A percentile compares a stretch with the other conserved stretches of the same genome.
Conservation (phyloP, 495 filamentous ascomycete species). For the Evansstolkia leycettana region DNA sequence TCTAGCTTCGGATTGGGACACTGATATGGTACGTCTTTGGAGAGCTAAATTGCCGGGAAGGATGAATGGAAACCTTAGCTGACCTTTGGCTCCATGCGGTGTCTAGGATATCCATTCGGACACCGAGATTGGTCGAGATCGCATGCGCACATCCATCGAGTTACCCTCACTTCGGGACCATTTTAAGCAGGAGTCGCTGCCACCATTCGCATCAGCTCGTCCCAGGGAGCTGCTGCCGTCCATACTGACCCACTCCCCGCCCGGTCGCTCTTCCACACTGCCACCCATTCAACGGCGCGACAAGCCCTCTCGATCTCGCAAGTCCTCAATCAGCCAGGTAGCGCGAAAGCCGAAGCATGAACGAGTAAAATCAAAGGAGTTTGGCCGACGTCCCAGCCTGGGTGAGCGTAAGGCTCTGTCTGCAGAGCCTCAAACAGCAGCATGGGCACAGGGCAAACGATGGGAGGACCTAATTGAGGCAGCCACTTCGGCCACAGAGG, state of each 20-base stretch:
- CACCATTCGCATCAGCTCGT: constrained; percentile 44
- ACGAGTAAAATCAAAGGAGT: constrained; percentile 60
- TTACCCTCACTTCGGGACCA: constrained; percentile 62
- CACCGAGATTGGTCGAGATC: constrained; percentile 46
- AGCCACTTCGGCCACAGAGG: constrained; percentile 77
- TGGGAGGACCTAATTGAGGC: constrained; percentile 95
- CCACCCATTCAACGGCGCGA: constrained; percentile 62
- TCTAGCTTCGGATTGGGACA: constrained; percentile 71
- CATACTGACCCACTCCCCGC: constrained; percentile 67
- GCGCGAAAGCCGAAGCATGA: constrained; percentile 64
- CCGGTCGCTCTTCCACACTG: constrained; percentile 74
- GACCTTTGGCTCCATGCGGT: constrained; percentile 1
- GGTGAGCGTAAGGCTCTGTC: constrained; percentile 73
- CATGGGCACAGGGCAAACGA: constrained; percentile 65
- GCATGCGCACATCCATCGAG: constrained; percentile 53
- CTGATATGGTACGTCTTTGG: constrained; percentile 56
- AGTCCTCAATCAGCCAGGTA: constrained; percentile 70
- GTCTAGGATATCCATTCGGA: constrained; percentile 61
- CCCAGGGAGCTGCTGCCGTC: constrained; percentile 70
- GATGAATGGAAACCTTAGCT: background rate
- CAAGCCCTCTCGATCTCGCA: constrained; percentile 59
- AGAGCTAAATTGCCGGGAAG: background rate
- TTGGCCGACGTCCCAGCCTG: constrained; percentile 51
- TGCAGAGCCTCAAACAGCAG: constrained; percentile 61
- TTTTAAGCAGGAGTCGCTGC: constrained; percentile 57